A percentile compares a stretch with the other conserved stretches of the same genome.
phyloP scores from a whole-genome alignment of 177 flowering plant genomes.

The Tripterygium wilfordii region DNA sequence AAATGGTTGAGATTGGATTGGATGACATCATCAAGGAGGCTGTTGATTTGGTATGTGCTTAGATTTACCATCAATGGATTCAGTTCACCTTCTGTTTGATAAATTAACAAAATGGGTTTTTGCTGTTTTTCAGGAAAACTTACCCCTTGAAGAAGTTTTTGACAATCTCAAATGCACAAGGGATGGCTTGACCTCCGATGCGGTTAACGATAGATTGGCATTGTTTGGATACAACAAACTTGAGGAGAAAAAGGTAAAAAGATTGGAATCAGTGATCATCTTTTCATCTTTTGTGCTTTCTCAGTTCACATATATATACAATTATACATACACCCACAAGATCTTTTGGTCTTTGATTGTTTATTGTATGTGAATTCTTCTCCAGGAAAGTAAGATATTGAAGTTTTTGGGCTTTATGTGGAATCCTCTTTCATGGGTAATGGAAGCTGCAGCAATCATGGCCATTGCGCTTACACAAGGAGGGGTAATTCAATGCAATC shows the following conservation, averaged over 20 bases:
- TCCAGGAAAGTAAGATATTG: conserved; percentile 62
- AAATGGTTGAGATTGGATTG: conserved; percentile 36
- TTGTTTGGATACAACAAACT: conserved; percentile 63
- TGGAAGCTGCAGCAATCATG: conserved; percentile 85
- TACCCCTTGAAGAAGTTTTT: conserved; percentile 59
- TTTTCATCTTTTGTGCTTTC: background rate
- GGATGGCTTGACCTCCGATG: conserved; percentile 46
- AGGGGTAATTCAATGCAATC: conserved; percentile 26
- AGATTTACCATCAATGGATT: no score
- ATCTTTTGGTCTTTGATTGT: background rate
- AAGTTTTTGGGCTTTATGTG: conserved; percentile 86
- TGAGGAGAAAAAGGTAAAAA: conserved; percentile 56
- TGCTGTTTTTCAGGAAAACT: conserved; percentile 40
- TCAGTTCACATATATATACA: background rate
- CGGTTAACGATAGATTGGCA: conserved; percentile 37
- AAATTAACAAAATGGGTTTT: background rate
- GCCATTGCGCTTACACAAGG: conserved; percentile 64
- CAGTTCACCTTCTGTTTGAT: background rate
- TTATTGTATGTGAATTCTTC: background rate
- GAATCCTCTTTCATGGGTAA: conserved; percentile 84
- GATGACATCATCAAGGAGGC: conserved; percentile 46
- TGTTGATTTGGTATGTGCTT: conserved; percentile 55
- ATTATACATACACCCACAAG: background rate
- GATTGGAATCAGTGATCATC: no score
- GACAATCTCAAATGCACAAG: conserved; percentile 43